Evolutionary conservation across 2,329 filamentous ascomycete genomes (phyloP), one percentile per base, ranked within the genome.

Genomic region (Sphaerulina vaccinii): DNA sequence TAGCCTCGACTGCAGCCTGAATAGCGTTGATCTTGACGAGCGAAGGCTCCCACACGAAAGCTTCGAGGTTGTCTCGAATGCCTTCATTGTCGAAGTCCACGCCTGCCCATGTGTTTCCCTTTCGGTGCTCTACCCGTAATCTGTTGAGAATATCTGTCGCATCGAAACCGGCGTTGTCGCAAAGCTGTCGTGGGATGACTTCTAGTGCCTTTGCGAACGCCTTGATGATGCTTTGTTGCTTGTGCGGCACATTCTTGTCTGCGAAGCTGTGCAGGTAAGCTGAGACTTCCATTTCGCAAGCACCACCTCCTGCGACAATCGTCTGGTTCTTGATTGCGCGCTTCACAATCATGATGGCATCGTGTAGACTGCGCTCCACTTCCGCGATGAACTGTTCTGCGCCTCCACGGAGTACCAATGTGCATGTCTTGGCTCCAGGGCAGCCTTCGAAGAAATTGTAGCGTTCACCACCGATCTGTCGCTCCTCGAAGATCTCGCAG

Each of bases 321-420:
- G 83, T 88, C 68, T 86, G 86, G 79, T 97, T 95, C 77, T 89
- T 90, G 73, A 97, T 90, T 22, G 93, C 90, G 56, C 95, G 90
- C 83, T 97, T 97, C 69, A 99, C 93, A 67, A 99, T 96, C 93
- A 99, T 99, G 74, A 99, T 97, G 64, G 93, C 93, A 68, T 99
- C 93, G 79, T 99, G 93, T 61, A 99, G 82, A 69, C 90, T 96
- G 59, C 93, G 88, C 79, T 99, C 93, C 1, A 96, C 93, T 73
- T 99, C 93, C 52, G 93, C 93, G 65, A 99, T 99, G 76, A 99
- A 99, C 72, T 99, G 93, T 78, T 99, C 93, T 29, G 93, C 93
- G 60, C 93, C 93, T 67, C 93, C 93, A 68, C 93, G 88, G 58
- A 99, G 85, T 35, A 99, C 85, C 16, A 99, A 79, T 8, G 93